Evolutionary conservation across 495 filamentous ascomycete genomes (phyloP), one percentile per base, ranked within the genome.

Genomic region (Amniculicola lignicola): DNA sequence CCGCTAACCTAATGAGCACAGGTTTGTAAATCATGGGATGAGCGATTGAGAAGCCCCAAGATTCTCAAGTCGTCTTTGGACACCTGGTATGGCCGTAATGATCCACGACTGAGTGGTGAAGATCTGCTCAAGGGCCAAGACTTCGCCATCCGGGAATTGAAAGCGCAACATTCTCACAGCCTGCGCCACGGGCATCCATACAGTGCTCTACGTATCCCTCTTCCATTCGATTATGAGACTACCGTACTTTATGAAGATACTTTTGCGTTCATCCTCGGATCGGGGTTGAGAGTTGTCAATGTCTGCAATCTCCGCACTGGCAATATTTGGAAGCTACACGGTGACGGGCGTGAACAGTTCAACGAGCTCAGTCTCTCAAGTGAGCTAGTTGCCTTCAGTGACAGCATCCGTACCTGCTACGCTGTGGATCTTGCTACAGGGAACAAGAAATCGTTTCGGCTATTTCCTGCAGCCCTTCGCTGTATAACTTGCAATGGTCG

Each of bases 11-110:
- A 22, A 14, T 1, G 14, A 23, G 2, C 29, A 3, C 28, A 64
- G 61, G 61, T 64, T 11, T 64, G 51, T 7, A 56, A 48, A 22
- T 39, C 28, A 14, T 64, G 61, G 61, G 21, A 33, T 36, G n/a
- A n/a, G n/a, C n/a, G n/a, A n/a, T n/a, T n/a, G n/a, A n/a, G n/a
- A n/a, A n/a, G 39, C 45, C 29, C 50, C 15, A 44, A 43, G 12
- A 27, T 62, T 31, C 28, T 45, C 11, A 46, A 47, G 15, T 4
- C 19, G 7, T 14, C 11, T 14, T 23, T 61, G 4, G 16, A 14
- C 16, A 23, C 19, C 2, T 62, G 59, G 59, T 60, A 41, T 33
- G 37, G 28, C 23, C 48, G 37, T 6, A 41, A 51, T 19, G 14
- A 21, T 29, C 6, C 37, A 0, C 5, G n/a, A n/a, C n/a, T n/a